These are phyloP conservation scores for Candida ascalaphidarum DNA, from an alignment of 805 yeast genomes.

Conservation along the genomic window DNA sequence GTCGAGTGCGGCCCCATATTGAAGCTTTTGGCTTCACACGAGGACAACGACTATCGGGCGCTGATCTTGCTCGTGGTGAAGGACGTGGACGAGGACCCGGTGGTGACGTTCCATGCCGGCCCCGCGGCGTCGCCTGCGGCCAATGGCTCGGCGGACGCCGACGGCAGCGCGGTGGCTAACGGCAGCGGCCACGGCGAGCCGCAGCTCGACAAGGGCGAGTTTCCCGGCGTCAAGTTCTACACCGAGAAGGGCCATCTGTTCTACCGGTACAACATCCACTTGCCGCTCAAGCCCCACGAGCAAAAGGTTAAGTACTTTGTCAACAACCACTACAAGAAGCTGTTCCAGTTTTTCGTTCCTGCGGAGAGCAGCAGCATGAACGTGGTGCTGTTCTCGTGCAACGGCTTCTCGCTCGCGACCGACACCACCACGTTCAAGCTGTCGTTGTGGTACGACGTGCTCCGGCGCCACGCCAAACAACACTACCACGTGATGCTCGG, in stretches of 20 bases:
- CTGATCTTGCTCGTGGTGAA: constrained; percentile 57
- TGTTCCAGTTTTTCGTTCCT: constrained; percentile 57
- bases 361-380: constrained; percentile 62
- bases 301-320: constrained; percentile 58
- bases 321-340: constrained; percentile 25
- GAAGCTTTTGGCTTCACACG: constrained; percentile 56
- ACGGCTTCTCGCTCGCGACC: constrained; percentile 76
- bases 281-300: constrained; percentile 41
- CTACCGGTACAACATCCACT: constrained; percentile 54
- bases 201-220: constrained; percentile 27
- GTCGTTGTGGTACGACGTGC: constrained; percentile 80
- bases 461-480: constrained; percentile 50
- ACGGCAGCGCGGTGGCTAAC: background rate
- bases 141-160: constrained; percentile 3
- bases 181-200: background rate
- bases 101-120: constrained; percentile 26
- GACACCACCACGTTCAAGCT: constrained; percentile 62
- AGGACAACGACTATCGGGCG: constrained; percentile 56
- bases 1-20: constrained; percentile 73
- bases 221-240: constrained; percentile 35
- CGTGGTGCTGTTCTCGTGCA: constrained; percentile 77
- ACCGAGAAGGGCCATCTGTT: constrained; percentile 44
- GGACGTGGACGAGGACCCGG: constrained; percentile 20
- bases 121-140: no score
- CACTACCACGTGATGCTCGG: constrained; percentile 92